Evolutionary conservation across 768 basidiomycete species (phyloP).

Genomic region (Asterophora lycoperdoides): DNA sequence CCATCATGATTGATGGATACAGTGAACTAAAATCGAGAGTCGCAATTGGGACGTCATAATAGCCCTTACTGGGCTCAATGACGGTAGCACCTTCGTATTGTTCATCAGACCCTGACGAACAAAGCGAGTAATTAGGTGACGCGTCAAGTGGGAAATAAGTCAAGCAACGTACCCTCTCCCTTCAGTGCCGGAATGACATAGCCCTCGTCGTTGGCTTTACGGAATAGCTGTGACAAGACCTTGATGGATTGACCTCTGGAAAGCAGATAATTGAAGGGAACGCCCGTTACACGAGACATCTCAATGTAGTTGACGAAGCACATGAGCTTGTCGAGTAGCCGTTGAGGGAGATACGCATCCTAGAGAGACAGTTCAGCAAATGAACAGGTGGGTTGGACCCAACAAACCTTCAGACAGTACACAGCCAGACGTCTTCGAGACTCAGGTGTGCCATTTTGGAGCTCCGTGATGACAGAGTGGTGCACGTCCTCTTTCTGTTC

Average conservation of each 20-base stretch:
- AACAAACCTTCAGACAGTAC: slow-evolving; percentile 88
- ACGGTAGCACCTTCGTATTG: slow-evolving; percentile 99
- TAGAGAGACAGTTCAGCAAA: slow-evolving; percentile 25
- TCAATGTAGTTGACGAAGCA: slow-evolving; percentile 98
- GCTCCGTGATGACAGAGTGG: slow-evolving; percentile 94
- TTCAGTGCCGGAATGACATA: slow-evolving; percentile 87
- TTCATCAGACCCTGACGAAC: slow-evolving; percentile 76
- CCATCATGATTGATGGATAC: slow-evolving; percentile 99
- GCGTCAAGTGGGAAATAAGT: background rate
- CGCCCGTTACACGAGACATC: slow-evolving; percentile 99
- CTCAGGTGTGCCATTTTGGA: slow-evolving; percentile 96
- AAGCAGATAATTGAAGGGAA: slow-evolving; percentile 95
- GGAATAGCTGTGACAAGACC: slow-evolving; percentile 91
- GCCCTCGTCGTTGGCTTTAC: slow-evolving; percentile 87
- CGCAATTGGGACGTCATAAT: slow-evolving; percentile 94
- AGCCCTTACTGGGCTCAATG: slow-evolving; percentile 94
- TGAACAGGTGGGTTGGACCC: background rate
- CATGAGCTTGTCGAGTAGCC: slow-evolving; percentile 96
- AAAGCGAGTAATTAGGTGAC: background rate
- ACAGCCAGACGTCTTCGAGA: slow-evolving; percentile 90
- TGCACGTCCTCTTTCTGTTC: slow-evolving; percentile 99
- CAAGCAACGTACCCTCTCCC: slow-evolving; percentile 62
- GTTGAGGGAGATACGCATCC: slow-evolving; percentile 98
- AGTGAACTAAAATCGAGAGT: slow-evolving; percentile 98
- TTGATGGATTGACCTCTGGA: slow-evolving; percentile 98